Evolutionary conservation across 495 filamentous ascomycete genomes (phyloP), one percentile per base, ranked within the genome.

Genomic region (Bacidia gigantensis): DNA sequence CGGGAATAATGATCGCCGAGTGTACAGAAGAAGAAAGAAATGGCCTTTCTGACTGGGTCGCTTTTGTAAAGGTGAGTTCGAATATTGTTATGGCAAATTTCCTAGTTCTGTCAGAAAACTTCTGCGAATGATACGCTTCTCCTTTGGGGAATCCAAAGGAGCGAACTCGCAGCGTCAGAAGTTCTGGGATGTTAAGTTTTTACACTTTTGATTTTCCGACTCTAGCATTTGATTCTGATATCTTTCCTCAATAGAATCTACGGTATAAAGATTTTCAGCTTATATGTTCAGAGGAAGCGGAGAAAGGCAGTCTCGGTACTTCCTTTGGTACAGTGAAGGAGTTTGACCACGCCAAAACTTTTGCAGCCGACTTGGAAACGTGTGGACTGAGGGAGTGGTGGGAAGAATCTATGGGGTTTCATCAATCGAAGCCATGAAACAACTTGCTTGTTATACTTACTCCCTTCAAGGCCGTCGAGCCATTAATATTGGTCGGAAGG

Each of bases 1-100:
- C 84, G 0, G 85, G 83, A 9, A 81, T 88, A 55, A 86, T 89
- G 82, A 85, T 87, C 62, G 83, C 81, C 42, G 81, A 86, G 61
- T n/a, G 43, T 35, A 24, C 18, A n/a, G 80, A 79, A 2, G 58
- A 57, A 18, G 72, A 76, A 17, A 71, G 75, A 56, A 64, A 62
- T 39, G 66, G 66, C 7, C 72, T 74, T 2, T 66, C 67, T 49
- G 64, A 68, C n/a, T 83, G 79, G 79, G 72, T 81, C 3, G 67
- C 62, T 14, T 64, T 66, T 21, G 79, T 83, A 35, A 72, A 72
- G 52, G 69, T 72, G 23, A n/a, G 56, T 42, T 52, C 24, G 7
- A 21, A 5, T 18, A 0, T 11, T 44, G 3, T 22, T 7, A 48
- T 46, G 29, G 29, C 14, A 35, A n/a, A 5, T 35, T 35, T 5